Base-by-base conservation (phyloP, 2,329 filamentous ascomycete genomes). In the Seiridium unicorne region DNA sequence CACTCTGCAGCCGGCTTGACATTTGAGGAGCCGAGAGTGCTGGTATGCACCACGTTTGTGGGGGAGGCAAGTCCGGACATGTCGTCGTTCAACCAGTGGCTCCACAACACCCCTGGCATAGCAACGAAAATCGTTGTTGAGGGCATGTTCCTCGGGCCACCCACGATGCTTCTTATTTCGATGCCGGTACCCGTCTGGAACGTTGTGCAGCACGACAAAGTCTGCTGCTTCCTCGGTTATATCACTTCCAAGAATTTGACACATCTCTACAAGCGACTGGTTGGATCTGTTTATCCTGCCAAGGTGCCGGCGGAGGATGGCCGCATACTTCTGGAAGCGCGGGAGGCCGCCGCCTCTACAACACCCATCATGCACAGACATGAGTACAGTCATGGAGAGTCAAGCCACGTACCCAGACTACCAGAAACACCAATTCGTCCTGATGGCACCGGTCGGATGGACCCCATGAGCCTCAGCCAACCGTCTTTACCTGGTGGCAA, bases 201-300 rank as follows among this genome's bases (percentile, higher is more conserved):
- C 64, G 79, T 87, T 31, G 83, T 89, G 6, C 84, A 88, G 72
- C 83, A 87, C 62, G 85, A 89, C 64, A 88, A 88, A 67, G 85
- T 88, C 31, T 89, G 86, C 72, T 86, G 83, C 65, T 88, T 86
- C 62, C 69, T 89, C 51, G 87, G 87, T 38, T 86, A 86, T 64
- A 84, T 89, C 64, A 88, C 82, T 65, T 89, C 87, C 1, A 85
- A 87, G 66, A 89, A 89, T 72, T 85, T 89, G 82, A 84, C 85
- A 7, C 83, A 85, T 58, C 77, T 89, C 7, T 89, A 89, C 68
- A 80, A 87, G 60, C 80, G 80, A 42, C 74, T 89, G 4, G 77
- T 89, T 61, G 80, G 79, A 5, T 77, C 77, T 1, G 73, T 77
- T 8, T 75, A 79, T 8, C 72, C 77, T 3, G 75, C 79, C 5